Percentiles rank a stretch among this genome's conserved stretches.
Conservation (phyloP, 805 yeast species). For the Sugiyamaella floridensis region DNA sequence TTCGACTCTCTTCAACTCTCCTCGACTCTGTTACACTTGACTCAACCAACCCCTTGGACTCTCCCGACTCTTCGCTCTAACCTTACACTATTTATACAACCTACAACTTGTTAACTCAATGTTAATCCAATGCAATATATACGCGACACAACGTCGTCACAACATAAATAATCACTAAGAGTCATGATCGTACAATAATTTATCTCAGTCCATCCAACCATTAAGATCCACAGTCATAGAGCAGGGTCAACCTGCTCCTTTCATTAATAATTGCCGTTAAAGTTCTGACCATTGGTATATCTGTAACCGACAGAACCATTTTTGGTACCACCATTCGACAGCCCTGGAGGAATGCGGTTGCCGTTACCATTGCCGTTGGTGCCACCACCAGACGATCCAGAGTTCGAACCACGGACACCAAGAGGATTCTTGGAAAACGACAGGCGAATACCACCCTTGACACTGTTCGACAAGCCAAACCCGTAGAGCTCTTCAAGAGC, state of each 20-base stretch:
- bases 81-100: background rate
- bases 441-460: constrained; percentile 90
- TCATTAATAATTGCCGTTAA: background rate
- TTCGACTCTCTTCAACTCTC: too few species aligned
- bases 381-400: constrained; percentile 5
- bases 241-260: background rate
- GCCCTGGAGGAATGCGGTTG: background rate
- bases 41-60: too few species aligned
- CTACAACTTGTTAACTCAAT: background rate
- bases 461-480: constrained; percentile 76
- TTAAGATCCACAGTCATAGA: background rate
- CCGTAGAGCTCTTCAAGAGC: constrained; percentile 94
- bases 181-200: background rate
- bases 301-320: background rate
- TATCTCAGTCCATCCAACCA: background rate
- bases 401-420: constrained; percentile 72
- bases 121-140: background rate
- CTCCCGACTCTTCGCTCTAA: too few species aligned
- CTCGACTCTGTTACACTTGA: too few species aligned
- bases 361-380: constrained; percentile 1
- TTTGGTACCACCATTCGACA: background rate
- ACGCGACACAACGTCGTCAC: background rate
- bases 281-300: background rate
- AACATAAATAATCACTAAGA: background rate
- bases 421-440: constrained; percentile 94